Evolutionary conservation across 108 stramenopile species (phyloP).

Genomic region (Stephanodiscus triporus): DNA sequence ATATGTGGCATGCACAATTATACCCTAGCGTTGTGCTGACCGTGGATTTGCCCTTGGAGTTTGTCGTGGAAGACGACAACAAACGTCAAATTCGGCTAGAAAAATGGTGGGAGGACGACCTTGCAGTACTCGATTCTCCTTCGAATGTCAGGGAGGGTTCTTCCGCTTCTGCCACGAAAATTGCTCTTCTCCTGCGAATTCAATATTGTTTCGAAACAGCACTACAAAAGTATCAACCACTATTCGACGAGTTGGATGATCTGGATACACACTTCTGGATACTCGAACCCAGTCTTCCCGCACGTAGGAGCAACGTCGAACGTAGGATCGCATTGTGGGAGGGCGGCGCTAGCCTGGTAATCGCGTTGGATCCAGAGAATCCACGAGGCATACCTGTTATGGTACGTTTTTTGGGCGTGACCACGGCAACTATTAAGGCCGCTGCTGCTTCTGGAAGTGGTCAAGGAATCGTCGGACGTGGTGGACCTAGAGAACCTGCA

Average conservation of each 20-base stretch:
- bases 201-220: conserved; percentile 34
- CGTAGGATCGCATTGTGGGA: conserved; percentile 55
- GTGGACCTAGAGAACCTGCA: not conserved
- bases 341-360: conserved; percentile 52
- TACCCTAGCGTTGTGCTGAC: conserved; percentile 40
- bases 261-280: conserved; percentile 51
- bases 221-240: conserved; percentile 38
- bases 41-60: conserved; percentile 42
- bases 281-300: conserved; percentile 50
- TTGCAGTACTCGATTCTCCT: not conserved
- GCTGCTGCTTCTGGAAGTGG: not conserved
- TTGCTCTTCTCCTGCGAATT: conserved; percentile 23
- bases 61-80: conserved; percentile 27
- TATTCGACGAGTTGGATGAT: conserved; percentile 57
- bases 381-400: conserved; percentile 39
- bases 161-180: not conserved
- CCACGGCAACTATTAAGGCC: conserved; percentile 29
- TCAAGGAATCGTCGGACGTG: not conserved
- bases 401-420: conserved; percentile 53
- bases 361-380: conserved; percentile 52
- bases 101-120: conserved; percentile 43
- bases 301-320: conserved; percentile 42
- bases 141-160: not conserved
- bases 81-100: conserved; percentile 15
- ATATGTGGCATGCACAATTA: conserved; percentile 53